Base-by-base conservation (phyloP, 2,329 filamentous ascomycete species). In the Phialophora tarda region DNA sequence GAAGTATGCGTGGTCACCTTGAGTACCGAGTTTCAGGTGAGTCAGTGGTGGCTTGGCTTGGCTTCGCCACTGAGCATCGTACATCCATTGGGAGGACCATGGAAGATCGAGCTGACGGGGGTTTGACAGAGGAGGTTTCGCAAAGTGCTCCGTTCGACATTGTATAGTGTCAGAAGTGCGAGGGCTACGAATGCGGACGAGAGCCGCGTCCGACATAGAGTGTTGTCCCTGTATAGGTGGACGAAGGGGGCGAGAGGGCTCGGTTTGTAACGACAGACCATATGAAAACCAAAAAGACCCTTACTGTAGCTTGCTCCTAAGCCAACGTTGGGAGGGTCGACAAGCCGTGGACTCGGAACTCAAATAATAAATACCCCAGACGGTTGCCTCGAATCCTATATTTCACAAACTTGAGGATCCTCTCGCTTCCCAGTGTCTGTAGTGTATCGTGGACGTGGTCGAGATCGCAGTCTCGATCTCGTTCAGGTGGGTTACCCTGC, bases 141-240 rank as follows among this genome's bases (percentile, higher is more conserved):
- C 48, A 84, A 84, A 70, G 83, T 85, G 0, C 78, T 86, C 64
- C 74, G 82, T 3, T 82, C 80, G 1, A 82, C 81, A 21, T 70
- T 83, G 10, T 81, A 82, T 60, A 80, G 79, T 68, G 81, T 81
- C 2, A 77, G 79, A 17, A 78, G 80, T n/a, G 78, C 77, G 3
- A 34, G 65, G 14, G 41, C 47, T 74, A 76, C 50, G 74, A 77
- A 24, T 76, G 79, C 21, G 76, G 77, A 75, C 79, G 82, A 62
- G 79, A 82, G 71, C 77, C 80, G 60, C 75, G 77, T 75, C 81
- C 76, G 66, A 76, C 77, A 72, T 64, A 82, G 83, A 62, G 75
- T 80, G 8, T 72, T 85, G 26, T 83, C 82, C 11, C 72, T 85
- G 53, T 85, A 85, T 69, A 79, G 83, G 47, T 85, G 83, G 83